phyloP scores from a whole-genome alignment of 768 basidiomycete species.

The Leccinum fibrillosum region DNA sequence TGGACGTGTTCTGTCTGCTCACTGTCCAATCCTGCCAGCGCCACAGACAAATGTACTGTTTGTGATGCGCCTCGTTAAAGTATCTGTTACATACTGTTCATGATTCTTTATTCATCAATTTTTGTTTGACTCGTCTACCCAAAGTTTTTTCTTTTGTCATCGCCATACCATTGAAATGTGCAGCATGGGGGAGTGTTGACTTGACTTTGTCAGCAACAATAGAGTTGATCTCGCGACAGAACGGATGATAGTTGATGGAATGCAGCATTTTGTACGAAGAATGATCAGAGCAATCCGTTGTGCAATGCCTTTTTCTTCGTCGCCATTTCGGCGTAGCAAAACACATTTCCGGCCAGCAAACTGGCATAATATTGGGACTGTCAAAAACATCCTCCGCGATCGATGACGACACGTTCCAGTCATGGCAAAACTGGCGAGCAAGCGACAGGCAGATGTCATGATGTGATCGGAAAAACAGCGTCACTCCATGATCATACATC shows the following conservation, averaged over 20 bases:
- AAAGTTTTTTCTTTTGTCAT: not conserved
- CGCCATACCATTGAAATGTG: not conserved
- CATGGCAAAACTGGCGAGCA: not conserved
- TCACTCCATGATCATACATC: not conserved
- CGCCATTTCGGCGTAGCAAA: not conserved
- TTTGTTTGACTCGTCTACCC: not conserved
- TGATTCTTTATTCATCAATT: conserved; percentile 14
- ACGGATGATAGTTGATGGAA: not conserved
- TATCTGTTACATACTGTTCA: conserved; percentile 9
- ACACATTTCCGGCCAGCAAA: not conserved
- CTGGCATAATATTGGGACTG: not conserved
- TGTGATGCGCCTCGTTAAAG: conserved; percentile 45
- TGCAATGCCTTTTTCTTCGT: not conserved
- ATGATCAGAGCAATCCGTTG: not conserved
- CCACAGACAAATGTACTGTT: conserved; percentile 44
- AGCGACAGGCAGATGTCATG: not conserved
- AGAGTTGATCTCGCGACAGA: not conserved
- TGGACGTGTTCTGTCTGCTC: conserved; percentile 43
- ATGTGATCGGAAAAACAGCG: not conserved
- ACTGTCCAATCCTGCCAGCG: conserved; percentile 45
- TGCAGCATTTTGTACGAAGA: not conserved
- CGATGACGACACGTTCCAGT: not conserved
- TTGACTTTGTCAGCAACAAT: not conserved
- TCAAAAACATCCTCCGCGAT: not conserved
- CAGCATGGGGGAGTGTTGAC: not conserved